phyloP scores from a whole-genome alignment of 78 protist species.

The Guillardia theta region DNA sequence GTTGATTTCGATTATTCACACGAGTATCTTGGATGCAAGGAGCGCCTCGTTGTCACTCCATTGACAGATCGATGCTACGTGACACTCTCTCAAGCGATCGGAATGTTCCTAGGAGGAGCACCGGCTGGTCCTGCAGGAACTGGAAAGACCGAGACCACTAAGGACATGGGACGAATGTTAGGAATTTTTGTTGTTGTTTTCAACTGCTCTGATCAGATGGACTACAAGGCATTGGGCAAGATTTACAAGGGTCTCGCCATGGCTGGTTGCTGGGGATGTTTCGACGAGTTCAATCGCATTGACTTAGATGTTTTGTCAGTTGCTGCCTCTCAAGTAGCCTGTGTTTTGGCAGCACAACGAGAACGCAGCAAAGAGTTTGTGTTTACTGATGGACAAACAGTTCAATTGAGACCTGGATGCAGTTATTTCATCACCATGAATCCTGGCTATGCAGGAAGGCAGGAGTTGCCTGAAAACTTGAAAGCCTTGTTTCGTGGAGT shows the following conservation, averaged over 20 bases:
- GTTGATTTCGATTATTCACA: constrained; percentile 73
- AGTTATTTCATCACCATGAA: constrained; percentile 90
- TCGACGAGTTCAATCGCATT: constrained; percentile 94
- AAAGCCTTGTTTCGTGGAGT: constrained; percentile 84
- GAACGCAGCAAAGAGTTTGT: constrained; percentile 56
- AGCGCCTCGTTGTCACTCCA: constrained; percentile 88
- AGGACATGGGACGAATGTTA: constrained; percentile 81
- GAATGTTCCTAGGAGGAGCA: constrained; percentile 85
- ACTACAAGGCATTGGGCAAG: constrained; percentile 69
- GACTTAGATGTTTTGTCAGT: constrained; percentile 86
- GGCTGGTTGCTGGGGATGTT: constrained; percentile 86
- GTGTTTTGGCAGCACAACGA: constrained; percentile 66
- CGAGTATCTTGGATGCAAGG: constrained; percentile 86
- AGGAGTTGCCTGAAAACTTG: constrained; percentile 92
- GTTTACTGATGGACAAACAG: constrained; percentile 71
- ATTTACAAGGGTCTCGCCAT: constrained; percentile 85
- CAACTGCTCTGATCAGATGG: constrained; percentile 88
- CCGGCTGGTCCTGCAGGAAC: constrained; percentile 95
- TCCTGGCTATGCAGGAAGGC: constrained; percentile 94
- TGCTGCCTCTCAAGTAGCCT: constrained; percentile 84
- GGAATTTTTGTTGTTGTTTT: constrained; percentile 81
- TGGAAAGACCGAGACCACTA: constrained; percentile 93
- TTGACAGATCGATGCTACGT: constrained; percentile 90
- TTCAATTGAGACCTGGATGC: constrained; percentile 50
- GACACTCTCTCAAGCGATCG: constrained; percentile 79